Evolutionary conservation across 2,329 filamentous ascomycete species (phyloP).

Genomic region (Diaporthe longicolla): DNA sequence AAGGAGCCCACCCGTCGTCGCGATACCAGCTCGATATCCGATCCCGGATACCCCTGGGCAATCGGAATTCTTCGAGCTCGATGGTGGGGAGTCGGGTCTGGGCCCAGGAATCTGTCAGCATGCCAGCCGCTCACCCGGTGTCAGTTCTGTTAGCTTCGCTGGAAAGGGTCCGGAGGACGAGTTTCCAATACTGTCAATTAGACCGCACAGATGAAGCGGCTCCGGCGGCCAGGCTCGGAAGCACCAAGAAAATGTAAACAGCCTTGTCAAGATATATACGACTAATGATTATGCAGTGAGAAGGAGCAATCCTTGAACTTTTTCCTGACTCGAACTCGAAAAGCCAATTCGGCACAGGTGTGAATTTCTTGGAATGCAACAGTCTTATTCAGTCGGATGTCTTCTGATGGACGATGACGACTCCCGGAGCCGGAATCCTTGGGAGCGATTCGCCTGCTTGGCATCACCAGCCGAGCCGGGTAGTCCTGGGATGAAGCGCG

Average conservation of each 20-base stretch:
- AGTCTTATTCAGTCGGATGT: constrained; percentile 15
- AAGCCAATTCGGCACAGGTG: constrained; percentile 2
- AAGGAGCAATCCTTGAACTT: constrained; percentile 9
- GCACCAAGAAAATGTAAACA: neutral
- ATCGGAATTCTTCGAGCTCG: constrained; percentile 34
- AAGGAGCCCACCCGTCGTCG: neutral
- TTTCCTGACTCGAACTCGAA: neutral
- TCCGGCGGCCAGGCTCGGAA: neutral
- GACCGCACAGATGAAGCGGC: constrained; percentile 11
- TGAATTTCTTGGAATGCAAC: constrained; percentile 17
- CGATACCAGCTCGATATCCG: constrained; percentile 1
- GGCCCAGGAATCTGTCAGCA: neutral
- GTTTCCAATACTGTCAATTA: constrained; percentile 16
- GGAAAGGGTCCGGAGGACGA: constrained; percentile 25
- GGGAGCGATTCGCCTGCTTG: constrained; percentile 32
- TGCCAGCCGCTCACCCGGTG: constrained; percentile 12
- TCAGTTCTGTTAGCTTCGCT: constrained; percentile 1
- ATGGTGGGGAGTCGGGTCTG: constrained; percentile 23
- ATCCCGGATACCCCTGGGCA: constrained; percentile 21
- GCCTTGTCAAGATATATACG: neutral
- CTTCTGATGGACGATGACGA: constrained; percentile 13
- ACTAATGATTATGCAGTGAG: constrained; percentile 28
- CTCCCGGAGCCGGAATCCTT: constrained; percentile 11
- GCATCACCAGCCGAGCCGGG: constrained; percentile 17
- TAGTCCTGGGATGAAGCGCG: constrained; percentile 30